Percentiles rank a stretch among this genome's conserved stretches.
Conservation (phyloP, 176 grass and related monocot genomes). For the Cenchrus americanus region DNA sequence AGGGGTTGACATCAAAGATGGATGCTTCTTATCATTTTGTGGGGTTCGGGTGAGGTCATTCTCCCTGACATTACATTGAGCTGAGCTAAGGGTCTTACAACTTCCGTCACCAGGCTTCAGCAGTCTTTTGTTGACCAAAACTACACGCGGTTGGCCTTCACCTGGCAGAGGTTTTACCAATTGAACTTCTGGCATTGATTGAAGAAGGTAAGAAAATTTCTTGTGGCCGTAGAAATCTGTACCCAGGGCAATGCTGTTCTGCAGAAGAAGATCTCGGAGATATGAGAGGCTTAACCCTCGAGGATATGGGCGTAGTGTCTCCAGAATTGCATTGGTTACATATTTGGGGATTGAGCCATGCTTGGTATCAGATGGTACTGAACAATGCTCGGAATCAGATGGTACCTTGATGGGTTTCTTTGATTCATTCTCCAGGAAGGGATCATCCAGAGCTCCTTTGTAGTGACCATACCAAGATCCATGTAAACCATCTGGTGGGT, state of each 20-base stretch:
- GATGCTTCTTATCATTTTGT: slow-evolving; percentile 21
- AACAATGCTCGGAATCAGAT: slow-evolving; percentile 39
- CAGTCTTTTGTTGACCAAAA: slow-evolving; percentile 8
- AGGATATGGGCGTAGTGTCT: slow-evolving; percentile 57
- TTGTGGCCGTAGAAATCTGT: slow-evolving; percentile 62
- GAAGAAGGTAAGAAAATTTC: slow-evolving; percentile 66
- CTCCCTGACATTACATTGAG: slow-evolving; percentile 44
- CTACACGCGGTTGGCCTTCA: slow-evolving; percentile 35
- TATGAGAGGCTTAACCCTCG: slow-evolving; percentile 48
- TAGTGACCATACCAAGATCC: slow-evolving; percentile 94
- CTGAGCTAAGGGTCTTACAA: slow-evolving; percentile 20
- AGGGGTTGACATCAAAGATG: slow-evolving; percentile 21
- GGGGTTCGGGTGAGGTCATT: slow-evolving; percentile 17
- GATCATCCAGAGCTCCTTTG: slow-evolving; percentile 73
- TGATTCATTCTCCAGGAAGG: slow-evolving; percentile 50
- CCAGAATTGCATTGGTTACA: slow-evolving; percentile 43
- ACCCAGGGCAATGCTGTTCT: slow-evolving; percentile 51
- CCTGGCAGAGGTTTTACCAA: slow-evolving; percentile 14
- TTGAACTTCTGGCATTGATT: slow-evolving; percentile 59
- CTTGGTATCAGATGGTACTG: slow-evolving; percentile 42
- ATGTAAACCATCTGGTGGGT: slow-evolving; percentile 82
- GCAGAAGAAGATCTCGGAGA: slow-evolving; percentile 37
- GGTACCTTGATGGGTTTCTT: slow-evolving; percentile 50
- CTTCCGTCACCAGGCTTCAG: slow-evolving; percentile 20
- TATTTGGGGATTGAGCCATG: slow-evolving; percentile 50